Conservation (phyloP, 805 yeast species). For the Saccharomyces kudriavzevii region DNA sequence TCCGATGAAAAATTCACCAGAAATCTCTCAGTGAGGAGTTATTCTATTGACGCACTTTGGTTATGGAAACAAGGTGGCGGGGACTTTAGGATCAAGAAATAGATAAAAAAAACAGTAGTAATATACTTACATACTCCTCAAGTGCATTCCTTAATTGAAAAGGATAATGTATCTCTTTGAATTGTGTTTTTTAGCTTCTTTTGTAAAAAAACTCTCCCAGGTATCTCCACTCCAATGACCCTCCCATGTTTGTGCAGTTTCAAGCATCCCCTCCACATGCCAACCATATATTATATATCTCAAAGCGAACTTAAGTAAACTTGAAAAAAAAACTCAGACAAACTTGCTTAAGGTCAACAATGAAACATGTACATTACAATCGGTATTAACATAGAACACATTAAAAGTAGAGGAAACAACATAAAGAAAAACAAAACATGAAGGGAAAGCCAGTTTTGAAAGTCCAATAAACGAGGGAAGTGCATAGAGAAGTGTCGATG, state of each 20-base stretch:
- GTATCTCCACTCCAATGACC: not conserved
- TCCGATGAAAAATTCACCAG: constrained; percentile 55
- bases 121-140: not conserved
- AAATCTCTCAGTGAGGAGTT: constrained; percentile 67
- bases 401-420: not conserved
- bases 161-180: not conserved
- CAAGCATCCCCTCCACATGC: not conserved
- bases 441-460: not conserved
- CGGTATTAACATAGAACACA: not conserved
- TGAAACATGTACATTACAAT: not conserved
- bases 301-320: not conserved
- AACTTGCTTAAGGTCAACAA: not conserved
- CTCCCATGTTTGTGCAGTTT: not conserved
- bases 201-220: not conserved
- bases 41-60: constrained; percentile 89
- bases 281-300: not conserved
- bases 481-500: not conserved
- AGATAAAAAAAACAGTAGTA: constrained; percentile 3
- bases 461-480: not conserved
- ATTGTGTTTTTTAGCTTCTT: not conserved
- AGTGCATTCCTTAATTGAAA: constrained; percentile 7
- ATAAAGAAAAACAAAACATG: not conserved
- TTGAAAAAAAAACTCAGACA: not conserved
- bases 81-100: constrained; percentile 19
- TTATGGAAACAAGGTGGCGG: constrained; percentile 58